Conservation (phyloP, 345 rosid species). For the Citrus medica region DNA sequence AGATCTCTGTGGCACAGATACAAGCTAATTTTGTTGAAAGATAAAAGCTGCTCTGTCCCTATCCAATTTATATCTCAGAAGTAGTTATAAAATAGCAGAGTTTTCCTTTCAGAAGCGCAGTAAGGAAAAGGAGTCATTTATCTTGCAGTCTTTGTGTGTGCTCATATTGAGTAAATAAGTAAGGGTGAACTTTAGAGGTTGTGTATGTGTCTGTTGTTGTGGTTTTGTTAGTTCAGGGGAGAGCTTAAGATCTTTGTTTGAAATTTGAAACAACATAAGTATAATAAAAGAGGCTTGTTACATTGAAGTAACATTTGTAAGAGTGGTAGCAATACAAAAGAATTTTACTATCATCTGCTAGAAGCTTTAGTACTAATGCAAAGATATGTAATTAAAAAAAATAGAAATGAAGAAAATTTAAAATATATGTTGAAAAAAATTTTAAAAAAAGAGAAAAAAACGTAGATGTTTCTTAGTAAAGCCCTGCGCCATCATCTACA, state of each 20-base stretch:
- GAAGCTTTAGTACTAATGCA: constrained; percentile 21
- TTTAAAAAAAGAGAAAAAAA: not conserved
- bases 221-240: constrained; percentile 8
- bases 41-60: not conserved
- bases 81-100: not conserved
- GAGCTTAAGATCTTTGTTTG: constrained; percentile 3
- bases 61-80: not conserved
- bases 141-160: constrained; percentile 1
- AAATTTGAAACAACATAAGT: constrained; percentile 17
- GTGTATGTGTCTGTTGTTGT: not conserved
- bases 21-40: not conserved
- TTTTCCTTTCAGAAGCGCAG: not conserved
- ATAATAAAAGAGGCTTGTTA: constrained; percentile 9
- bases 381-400: constrained; percentile 15
- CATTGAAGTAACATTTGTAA: constrained; percentile 3
- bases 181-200: not conserved
- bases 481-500: constrained; percentile 25
- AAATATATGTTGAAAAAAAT: not conserved
- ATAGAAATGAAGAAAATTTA: constrained; percentile 10
- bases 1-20: not conserved
- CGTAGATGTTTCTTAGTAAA: constrained; percentile 17
- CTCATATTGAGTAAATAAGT: not conserved
- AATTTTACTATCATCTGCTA: constrained; percentile 22
- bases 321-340: constrained; percentile 33
- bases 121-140: not conserved